Base-by-base conservation (phyloP, 2,329 filamentous ascomycete genomes). In the Xylaria sp. region DNA sequence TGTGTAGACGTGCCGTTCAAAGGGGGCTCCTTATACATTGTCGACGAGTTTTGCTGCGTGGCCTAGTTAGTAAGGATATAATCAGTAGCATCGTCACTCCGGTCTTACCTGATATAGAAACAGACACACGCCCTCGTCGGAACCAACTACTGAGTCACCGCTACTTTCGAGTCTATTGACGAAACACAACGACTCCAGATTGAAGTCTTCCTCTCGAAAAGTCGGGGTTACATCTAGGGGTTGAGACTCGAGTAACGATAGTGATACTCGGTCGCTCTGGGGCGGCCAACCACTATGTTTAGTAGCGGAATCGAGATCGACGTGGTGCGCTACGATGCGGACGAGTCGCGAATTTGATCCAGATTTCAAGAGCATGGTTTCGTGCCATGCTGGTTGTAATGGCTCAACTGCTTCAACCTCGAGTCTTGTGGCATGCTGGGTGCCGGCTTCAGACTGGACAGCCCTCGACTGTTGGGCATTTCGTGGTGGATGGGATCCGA, bases 401-500 rank as follows among this genome's bases (percentile, higher is more conserved):
- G 85, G 85, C 45, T 81, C 78, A 19, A 76, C 72, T 3, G 80
- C 77, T 7, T 77, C 72, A 6, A 84, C 72, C 17, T 78, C 74
- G 6, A 77, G 73, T 58, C 68, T 69, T 24, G 64, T 61, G 24
- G 55, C 34, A 64, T 68, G 45, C 36, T 70, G 68, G 34, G 50
- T 69, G 34, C 75, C 71, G 30, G 70, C 68, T 53, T 64, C 65
- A 50, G 62, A 78, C 74, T 72, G 64, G 68, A 76, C 81, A 67
- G 77, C 82, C 2, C 80, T 78, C 5, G 69, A 50, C 7, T 81
- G 74, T 61, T 79, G 80, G 61, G 84, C 80, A 67, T 83, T 84
- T 7, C 84, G 80, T 4, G 82, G 83, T 2, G 86, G 86, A 66
- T 88, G 86, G 1, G 85, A 88, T 51, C 86, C 86, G 61, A 87